Conservation (phyloP, 2,329 filamentous ascomycete species). For the Coniochaeta hoffmannii region DNA sequence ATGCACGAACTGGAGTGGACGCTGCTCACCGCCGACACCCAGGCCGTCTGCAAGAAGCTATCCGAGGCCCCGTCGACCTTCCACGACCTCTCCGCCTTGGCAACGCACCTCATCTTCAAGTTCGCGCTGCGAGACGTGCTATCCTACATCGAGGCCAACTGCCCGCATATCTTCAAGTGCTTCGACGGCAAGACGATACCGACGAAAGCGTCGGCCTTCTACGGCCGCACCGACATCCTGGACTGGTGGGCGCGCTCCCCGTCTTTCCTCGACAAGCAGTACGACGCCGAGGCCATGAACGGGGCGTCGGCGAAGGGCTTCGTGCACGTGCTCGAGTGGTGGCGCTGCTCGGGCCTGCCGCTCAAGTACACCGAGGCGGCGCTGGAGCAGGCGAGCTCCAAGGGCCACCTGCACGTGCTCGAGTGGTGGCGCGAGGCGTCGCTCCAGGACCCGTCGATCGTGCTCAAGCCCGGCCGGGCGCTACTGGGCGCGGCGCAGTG, state of each 20-base stretch:
- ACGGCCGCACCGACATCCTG: slow-evolving; percentile 74
- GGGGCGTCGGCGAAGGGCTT: slow-evolving; percentile 82
- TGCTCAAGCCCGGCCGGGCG: slow-evolving; percentile 75
- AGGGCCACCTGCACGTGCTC: slow-evolving; percentile 77
- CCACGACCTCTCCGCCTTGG: slow-evolving; percentile 65
- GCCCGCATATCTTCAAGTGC: slow-evolving; percentile 70
- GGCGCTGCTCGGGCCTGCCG: slow-evolving; percentile 65
- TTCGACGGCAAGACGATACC: slow-evolving; percentile 81
- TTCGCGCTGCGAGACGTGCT: slow-evolving; percentile 79
- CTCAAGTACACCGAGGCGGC: slow-evolving; percentile 82
- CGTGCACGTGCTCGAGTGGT: slow-evolving; percentile 85
- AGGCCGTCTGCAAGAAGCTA: slow-evolving; percentile 67
- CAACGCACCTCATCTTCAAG: slow-evolving; percentile 84
- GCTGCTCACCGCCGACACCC: slow-evolving; percentile 64
- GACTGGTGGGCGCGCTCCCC: slow-evolving; percentile 87
- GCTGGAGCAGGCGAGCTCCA: slow-evolving; percentile 78
- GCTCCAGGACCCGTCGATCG: slow-evolving; percentile 47
- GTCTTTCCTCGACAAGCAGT: slow-evolving; percentile 78
- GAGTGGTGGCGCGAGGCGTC: slow-evolving; percentile 86
- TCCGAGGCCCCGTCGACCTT: slow-evolving; percentile 64
- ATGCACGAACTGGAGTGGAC: slow-evolving; percentile 80
- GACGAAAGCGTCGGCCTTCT: slow-evolving; percentile 81
- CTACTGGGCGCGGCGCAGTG: slow-evolving; percentile 79
- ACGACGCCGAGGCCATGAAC: slow-evolving; percentile 78
- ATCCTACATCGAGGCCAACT: slow-evolving; percentile 54